Percentiles rank a stretch among this genome's conserved stretches.
phyloP scores from a whole-genome alignment of 1,284 basidiomycete genomes.

The Phlebopus sp. region DNA sequence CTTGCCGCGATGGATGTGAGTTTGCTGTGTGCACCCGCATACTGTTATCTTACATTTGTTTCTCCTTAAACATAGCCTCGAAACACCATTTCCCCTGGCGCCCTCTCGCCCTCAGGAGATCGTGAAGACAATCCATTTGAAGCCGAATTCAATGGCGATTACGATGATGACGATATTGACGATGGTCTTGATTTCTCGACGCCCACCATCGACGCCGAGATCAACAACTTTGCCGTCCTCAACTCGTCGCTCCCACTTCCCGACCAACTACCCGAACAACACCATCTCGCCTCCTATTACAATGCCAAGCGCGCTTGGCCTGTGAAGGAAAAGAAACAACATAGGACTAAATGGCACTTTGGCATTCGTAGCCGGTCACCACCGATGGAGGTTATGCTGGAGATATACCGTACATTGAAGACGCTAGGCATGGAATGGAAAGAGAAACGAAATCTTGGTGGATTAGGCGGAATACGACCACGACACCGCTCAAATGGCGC shows the following conservation, averaged over 20 bases:
- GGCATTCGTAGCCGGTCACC: conserved; percentile 93
- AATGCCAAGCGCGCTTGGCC: conserved; percentile 56
- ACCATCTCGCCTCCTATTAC: conserved; percentile 60
- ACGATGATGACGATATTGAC: conserved; percentile 60
- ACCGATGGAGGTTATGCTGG: conserved; percentile 99
- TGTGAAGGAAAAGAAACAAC: conserved; percentile 58
- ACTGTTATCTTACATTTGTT: conserved; percentile 1
- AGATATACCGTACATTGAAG: conserved; percentile 94
- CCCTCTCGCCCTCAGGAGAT: conserved; percentile 52
- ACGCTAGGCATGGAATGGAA: conserved; percentile 98
- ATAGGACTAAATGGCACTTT: conserved; percentile 92
- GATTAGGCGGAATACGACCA: conserved; percentile 47
- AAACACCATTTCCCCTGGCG: conserved; percentile 60
- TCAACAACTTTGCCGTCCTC: conserved; percentile 78
- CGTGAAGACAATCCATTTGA: conserved; percentile 75
- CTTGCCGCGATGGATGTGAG: conserved; percentile 76
- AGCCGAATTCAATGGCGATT: conserved; percentile 56
- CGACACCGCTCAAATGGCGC: conserved; percentile 29
- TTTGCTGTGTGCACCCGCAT: conserved; percentile 8
- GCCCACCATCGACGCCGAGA: conserved; percentile 37
- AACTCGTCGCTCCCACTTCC: conserved; percentile 73
- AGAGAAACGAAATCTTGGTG: conserved; percentile 72
- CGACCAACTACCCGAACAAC: conserved; percentile 45
- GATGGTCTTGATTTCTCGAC: conserved; percentile 64
- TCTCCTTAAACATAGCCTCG: conserved; percentile 48